Evolutionary conservation across 2,329 filamentous ascomycete species (phyloP), one percentile per base, ranked within the genome.

Genomic region (Dichotomopilus funicola): DNA sequence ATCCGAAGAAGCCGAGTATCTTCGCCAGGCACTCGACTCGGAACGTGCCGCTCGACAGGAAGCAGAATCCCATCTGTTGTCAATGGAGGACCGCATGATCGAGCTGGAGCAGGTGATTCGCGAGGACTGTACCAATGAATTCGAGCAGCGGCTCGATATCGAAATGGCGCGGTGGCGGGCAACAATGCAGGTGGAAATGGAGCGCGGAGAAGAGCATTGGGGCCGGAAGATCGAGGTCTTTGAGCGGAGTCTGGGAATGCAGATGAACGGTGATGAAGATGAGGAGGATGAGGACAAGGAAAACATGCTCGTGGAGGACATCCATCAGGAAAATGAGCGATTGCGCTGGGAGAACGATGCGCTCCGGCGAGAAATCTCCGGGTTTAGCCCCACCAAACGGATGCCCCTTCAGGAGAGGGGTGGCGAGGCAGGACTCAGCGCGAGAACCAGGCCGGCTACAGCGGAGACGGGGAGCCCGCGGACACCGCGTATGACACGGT

Each of bases 101-200:
- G 81, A 85, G 51, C 75, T 95, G 10, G 94, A 99, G 68, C 85
- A 88, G 63, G 86, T 87, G 5, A 82, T 97, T 35, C 85, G 94
- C 27, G 92, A 96, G 66, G 92, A 97, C 63, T 92, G 91, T 64
- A 91, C 85, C 63, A 78, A 75, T 2, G 94, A 96, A 66, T 95
- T 95, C 75, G 94, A 99, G 66, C 76, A 81, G 57, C 81, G 83
- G 9, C 78, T 96, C 47, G 81, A 84, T 19, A 73, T 85, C 10
- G 91, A 96, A 68, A 82, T 89, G 69, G 79, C 81, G 8, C 78
- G 89, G n/a, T 96, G 90, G 88, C 87, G 92, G 67, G 81, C 80
- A 0, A 87, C 83, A 0, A 81, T 91, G 69, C 87, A 89, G 13
- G 82, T 87, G 5, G 91, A 96, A 68, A 80, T 83, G 59, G 91